phyloP scores from a whole-genome alignment of 2,329 filamentous ascomycete species.

The Venturia oleaginea region DNA sequence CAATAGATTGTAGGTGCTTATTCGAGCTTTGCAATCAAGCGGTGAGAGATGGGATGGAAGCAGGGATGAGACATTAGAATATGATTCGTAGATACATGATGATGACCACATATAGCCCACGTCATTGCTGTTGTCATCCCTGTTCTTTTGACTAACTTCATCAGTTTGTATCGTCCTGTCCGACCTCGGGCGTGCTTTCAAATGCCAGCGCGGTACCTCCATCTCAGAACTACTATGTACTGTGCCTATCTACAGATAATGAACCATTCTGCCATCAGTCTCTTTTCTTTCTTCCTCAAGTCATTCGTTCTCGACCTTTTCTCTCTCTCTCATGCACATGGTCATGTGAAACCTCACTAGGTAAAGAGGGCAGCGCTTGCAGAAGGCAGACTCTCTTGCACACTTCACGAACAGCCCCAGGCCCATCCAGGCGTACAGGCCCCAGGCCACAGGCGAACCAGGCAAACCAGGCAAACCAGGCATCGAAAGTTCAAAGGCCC shows the following conservation, averaged over 20 bases:
- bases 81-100: neutral
- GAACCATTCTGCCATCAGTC: too few species aligned
- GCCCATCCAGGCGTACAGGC: neutral
- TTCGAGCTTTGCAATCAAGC: neutral
- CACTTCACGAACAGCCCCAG: neutral
- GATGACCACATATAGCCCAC: neutral
- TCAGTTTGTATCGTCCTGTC: too few species aligned
- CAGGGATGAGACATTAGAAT: neutral
- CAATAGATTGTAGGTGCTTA: neutral
- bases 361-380: neutral
- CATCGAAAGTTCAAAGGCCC: neutral
- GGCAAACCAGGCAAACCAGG: too few species aligned
- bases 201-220: too few species aligned
- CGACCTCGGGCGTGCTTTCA: too few species aligned
- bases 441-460: too few species aligned
- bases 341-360: neutral
- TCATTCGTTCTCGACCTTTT: neutral
- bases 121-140: neutral
- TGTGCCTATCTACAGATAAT: too few species aligned
- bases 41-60: neutral
- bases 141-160: neutral
- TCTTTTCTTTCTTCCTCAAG: neutral
- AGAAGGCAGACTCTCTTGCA: neutral
- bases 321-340: neutral
- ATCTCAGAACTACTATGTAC: too few species aligned